A percentile compares a stretch with the other conserved stretches of the same genome.
Conservation (phyloP, 169 alveolate genomes). For the Plasmodium sp. region DNA sequence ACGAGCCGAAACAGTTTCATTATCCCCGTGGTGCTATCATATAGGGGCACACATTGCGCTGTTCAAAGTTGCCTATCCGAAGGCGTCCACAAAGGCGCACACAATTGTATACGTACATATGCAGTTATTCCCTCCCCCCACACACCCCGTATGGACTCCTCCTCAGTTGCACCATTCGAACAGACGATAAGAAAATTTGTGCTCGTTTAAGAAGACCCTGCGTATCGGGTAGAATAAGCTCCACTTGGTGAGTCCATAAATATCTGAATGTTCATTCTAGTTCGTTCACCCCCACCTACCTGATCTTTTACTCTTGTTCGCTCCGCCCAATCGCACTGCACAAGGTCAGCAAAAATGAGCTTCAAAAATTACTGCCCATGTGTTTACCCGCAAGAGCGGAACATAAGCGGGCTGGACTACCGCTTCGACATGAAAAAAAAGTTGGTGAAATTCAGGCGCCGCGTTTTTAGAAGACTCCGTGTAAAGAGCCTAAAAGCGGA, state of each 20-base stretch:
- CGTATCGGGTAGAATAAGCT: background rate
- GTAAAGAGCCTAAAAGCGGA: conserved; percentile 32
- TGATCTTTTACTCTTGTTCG: background rate
- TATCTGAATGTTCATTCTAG: too few relatives aligned
- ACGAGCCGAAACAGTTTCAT: background rate
- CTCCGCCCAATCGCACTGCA: background rate
- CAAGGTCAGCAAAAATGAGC: background rate
- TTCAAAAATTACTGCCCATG: conserved; percentile 63
- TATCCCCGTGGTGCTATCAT: background rate
- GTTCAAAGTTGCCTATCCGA: background rate
- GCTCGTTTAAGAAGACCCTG: background rate
- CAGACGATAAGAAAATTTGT: background rate
- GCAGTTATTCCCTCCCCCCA: background rate
- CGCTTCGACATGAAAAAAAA: conserved; percentile 4
- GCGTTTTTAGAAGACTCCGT: conserved; percentile 14
- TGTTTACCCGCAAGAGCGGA: conserved; percentile 23
- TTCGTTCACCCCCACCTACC: too few relatives aligned
- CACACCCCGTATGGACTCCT: background rate
- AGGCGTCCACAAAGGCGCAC: background rate
- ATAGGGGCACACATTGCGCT: background rate
- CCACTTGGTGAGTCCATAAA: too few relatives aligned
- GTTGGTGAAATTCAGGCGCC: conserved; percentile 4
- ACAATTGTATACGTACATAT: background rate
- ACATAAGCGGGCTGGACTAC: conserved; percentile 36
- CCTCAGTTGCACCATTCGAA: background rate